Conservation (phyloP, 805 yeast genomes). For the Dipodascopsis uninucleata region DNA sequence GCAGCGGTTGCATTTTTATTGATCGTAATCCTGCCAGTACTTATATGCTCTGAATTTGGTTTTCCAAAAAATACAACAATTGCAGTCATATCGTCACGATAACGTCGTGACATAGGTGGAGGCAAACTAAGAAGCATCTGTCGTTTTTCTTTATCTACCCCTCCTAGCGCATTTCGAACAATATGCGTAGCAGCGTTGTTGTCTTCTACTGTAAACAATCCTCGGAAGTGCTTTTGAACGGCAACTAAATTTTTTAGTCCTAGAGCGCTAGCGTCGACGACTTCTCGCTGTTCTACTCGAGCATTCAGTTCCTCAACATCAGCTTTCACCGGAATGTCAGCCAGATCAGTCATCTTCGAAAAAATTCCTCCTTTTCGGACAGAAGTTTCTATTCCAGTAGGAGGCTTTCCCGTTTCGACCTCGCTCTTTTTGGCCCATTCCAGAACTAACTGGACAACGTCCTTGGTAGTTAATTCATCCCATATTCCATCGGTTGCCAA, state of each 20-base stretch:
- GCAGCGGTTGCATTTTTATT: too few species aligned
- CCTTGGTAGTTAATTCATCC: slow-evolving; percentile 88
- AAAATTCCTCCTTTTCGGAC: slow-evolving; percentile 19
- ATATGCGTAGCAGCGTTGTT: slow-evolving; percentile 88
- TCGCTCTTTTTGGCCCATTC: slow-evolving; percentile 84
- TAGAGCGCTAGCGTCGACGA: slow-evolving; percentile 2
- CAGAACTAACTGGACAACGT: slow-evolving; percentile 85
- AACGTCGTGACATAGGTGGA: slow-evolving; percentile 82
- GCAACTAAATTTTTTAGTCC: slow-evolving; percentile 4
- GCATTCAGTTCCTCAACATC: slow-evolving; percentile 16
- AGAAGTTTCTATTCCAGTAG: slow-evolving; percentile 36
- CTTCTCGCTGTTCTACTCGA: slow-evolving; percentile 6
- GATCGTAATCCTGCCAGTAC: slow-evolving; percentile 12
- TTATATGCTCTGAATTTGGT: slow-evolving; percentile 1
- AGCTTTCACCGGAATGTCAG: slow-evolving; percentile 12
- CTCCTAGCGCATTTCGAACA: slow-evolving; percentile 89
- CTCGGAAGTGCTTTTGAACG: slow-evolving; percentile 17
- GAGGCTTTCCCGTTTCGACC: slow-evolving; percentile 59
- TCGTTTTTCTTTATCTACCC: slow-evolving; percentile 82
- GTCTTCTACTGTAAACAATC: slow-evolving; percentile 55
- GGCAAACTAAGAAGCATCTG: slow-evolving; percentile 88
- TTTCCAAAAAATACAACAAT: slow-evolving; percentile 90
- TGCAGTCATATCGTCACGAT: slow-evolving; percentile 93
- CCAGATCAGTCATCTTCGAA: slow-evolving; percentile 13
- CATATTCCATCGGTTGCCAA: slow-evolving; percentile 92